Conservation (phyloP, 2,329 filamentous ascomycete genomes). For the Trematosphaeria pertusa region DNA sequence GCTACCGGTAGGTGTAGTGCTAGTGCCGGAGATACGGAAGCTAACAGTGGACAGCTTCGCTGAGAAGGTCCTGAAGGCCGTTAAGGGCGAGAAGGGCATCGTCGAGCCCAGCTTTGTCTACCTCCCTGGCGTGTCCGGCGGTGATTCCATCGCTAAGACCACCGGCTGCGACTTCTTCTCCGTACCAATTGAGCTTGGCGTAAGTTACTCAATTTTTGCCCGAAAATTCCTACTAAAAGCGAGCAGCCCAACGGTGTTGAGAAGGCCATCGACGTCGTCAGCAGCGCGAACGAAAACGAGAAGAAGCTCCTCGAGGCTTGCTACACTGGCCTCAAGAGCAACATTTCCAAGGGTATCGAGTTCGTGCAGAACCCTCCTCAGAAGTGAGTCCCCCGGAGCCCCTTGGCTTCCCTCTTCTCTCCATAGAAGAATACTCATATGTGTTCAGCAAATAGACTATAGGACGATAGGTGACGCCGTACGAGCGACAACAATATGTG, state of each 20-base stretch:
- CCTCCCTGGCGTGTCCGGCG: slow-evolving; percentile 86
- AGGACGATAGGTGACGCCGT: slow-evolving; percentile 3
- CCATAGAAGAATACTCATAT: slow-evolving; percentile 14
- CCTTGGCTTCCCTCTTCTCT: not conserved
- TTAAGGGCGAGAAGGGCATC: slow-evolving; percentile 88
- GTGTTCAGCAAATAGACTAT: slow-evolving; percentile 26
- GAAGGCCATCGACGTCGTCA: slow-evolving; percentile 83
- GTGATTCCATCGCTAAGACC: slow-evolving; percentile 82
- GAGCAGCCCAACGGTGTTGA: slow-evolving; percentile 79
- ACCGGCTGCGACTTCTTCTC: slow-evolving; percentile 93
- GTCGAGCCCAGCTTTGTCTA: slow-evolving; percentile 96
- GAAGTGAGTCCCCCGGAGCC: slow-evolving; percentile 36
- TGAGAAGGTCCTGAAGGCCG: slow-evolving; percentile 89
- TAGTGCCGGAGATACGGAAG: not conserved
- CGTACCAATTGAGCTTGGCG: slow-evolving; percentile 91
- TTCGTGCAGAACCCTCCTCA: slow-evolving; percentile 83
- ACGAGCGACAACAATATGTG: slow-evolving; percentile 3
- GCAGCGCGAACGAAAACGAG: slow-evolving; percentile 81
- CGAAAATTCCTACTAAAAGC: slow-evolving; percentile 22
- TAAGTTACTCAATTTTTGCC: slow-evolving; percentile 61
- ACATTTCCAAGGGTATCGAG: slow-evolving; percentile 91
- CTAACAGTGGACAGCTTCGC: slow-evolving; percentile 70
- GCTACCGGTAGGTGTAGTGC: slow-evolving; percentile 73
- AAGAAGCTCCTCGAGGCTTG: slow-evolving; percentile 81
- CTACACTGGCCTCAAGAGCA: slow-evolving; percentile 82